Percentiles rank a stretch among this genome's conserved stretches.
Conservation (phyloP, 306 rosid species). For the Trifolium fragiferum region DNA sequence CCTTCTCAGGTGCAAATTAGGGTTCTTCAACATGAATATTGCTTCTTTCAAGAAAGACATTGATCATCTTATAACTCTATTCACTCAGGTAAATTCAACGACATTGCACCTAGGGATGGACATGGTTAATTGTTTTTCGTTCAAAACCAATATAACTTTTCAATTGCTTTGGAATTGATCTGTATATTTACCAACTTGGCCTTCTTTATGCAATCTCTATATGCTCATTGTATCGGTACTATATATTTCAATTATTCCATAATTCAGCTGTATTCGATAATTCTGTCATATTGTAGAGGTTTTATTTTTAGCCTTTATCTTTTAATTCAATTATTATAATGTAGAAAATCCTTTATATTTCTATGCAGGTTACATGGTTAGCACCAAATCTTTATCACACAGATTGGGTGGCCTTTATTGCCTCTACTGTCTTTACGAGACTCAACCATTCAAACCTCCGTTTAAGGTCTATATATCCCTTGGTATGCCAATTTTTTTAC, state of each 20-base stretch:
- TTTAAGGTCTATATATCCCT: constrained; percentile 77
- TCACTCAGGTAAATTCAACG: constrained; percentile 49
- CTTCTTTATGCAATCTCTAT: constrained; percentile 89
- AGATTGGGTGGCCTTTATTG: constrained; percentile 82
- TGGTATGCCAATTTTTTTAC: constrained; percentile 54
- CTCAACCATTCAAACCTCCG: constrained; percentile 82
- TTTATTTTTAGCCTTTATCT: too few relatives aligned
- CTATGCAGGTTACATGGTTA: constrained; percentile 67
- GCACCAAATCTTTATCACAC: constrained; percentile 56
- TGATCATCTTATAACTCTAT: constrained; percentile 73
- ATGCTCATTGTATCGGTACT: constrained; percentile 83
- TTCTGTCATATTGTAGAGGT: not conserved
- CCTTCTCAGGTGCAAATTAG: constrained; percentile 23
- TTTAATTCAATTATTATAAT: too few relatives aligned
- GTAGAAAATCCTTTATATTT: constrained; percentile 36
- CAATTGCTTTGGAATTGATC: not conserved
- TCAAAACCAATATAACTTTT: not conserved
- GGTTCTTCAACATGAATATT: constrained; percentile 49
- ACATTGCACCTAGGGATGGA: too few relatives aligned
- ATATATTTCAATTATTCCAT: too few relatives aligned
- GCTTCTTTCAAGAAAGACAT: constrained; percentile 67
- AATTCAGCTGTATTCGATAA: constrained; percentile 9
- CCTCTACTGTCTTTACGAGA: constrained; percentile 85
- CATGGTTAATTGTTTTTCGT: too few relatives aligned
- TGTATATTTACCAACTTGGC: constrained; percentile 56